Evolutionary conservation across 2,329 filamentous ascomycete species (phyloP), one percentile per base, ranked within the genome.

Genomic region (Fusarium tupiense): DNA sequence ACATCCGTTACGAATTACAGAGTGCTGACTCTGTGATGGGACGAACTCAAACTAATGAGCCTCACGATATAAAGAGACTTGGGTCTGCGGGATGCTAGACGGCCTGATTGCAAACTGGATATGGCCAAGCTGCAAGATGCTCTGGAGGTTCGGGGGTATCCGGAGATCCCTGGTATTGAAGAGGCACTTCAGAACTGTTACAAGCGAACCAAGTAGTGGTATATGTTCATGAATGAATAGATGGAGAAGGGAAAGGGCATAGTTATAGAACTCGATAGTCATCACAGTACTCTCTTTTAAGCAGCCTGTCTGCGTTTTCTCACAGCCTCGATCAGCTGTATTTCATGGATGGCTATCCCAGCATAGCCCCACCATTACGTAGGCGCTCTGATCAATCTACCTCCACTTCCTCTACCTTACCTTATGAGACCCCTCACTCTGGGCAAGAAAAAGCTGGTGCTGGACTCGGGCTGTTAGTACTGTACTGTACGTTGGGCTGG

Each of bases 311-410:
- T 20, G 17, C 22, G 47, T 35, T 52, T 35, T 20, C n/a, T 24
- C 29, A 33, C 49, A 35, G 16, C 49, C 49, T 52, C 31, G 16
- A 52, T 24, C 14, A n/a, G 22, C 29, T 19, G 29, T 19, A 11
- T 50, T 33, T 31, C 22, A 50, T 33, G 29, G 17, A 46, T 35
- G n/a, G 22, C 52, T 29, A 40, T 40, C 19, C 38, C 20, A 44
- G 33, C 77, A 80, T 77, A 78, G 81, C 81, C 81, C 81, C 81
- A 79, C 81, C 80, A 83, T 83, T 83, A 82, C 81, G 81, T 81
- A 80, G 58, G 24, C 49, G 41, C 62, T 37, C 31, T 33, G 47
- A n/a, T 33, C 29, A n/a, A 33, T 17, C 47, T 22, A 31, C 20
- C 26, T 49, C 46, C 26, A 49, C 29, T n/a, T 31, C 35, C 37